These are phyloP conservation scores for Neurospora africana DNA, from an alignment of 495 filamentous ascomycete species.

Conservation along the genomic window DNA sequence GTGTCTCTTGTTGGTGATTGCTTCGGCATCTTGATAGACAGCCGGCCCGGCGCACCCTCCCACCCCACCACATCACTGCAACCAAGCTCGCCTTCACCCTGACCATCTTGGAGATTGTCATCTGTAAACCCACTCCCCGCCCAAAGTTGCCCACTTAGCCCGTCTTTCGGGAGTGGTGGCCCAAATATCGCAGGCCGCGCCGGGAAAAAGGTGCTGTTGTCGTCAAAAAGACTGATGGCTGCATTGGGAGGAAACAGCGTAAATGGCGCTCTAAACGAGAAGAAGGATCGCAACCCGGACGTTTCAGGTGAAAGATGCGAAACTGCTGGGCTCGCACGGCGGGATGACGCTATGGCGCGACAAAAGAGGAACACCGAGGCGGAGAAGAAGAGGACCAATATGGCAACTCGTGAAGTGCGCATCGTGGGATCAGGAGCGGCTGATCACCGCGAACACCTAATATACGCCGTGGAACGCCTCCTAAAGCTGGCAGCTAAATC, in stretches of 20 bases:
- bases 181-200: constrained; percentile 92
- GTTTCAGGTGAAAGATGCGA: constrained; percentile 19
- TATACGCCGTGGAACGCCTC: background rate
- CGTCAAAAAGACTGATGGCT: constrained; percentile 90
- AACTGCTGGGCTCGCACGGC: constrained; percentile 15
- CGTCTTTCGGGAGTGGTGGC: constrained; percentile 60
- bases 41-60: constrained; percentile 40
- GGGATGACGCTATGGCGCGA: constrained; percentile 29
- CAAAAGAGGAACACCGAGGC: constrained; percentile 38
- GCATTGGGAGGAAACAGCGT: constrained; percentile 90
- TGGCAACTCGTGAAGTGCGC: constrained; percentile 36
- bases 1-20: constrained; percentile 15
- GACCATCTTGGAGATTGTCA: constrained; percentile 50
- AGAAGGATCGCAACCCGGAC: constrained; percentile 29
- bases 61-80: constrained; percentile 96
- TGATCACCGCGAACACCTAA: background rate
- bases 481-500: background rate
- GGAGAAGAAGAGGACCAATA: constrained; percentile 35
- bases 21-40: constrained; percentile 11
- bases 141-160: constrained; percentile 79
- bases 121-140: constrained; percentile 83
- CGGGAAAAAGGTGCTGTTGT: constrained; percentile 94
- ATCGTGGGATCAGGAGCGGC: constrained; percentile 20
- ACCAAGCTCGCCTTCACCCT: constrained; percentile 78
- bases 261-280: constrained; percentile 41